Evolutionary conservation across 2,329 filamentous ascomycete species (phyloP), one percentile per base, ranked within the genome.

Genomic region (Aspergillus calidoustus): DNA sequence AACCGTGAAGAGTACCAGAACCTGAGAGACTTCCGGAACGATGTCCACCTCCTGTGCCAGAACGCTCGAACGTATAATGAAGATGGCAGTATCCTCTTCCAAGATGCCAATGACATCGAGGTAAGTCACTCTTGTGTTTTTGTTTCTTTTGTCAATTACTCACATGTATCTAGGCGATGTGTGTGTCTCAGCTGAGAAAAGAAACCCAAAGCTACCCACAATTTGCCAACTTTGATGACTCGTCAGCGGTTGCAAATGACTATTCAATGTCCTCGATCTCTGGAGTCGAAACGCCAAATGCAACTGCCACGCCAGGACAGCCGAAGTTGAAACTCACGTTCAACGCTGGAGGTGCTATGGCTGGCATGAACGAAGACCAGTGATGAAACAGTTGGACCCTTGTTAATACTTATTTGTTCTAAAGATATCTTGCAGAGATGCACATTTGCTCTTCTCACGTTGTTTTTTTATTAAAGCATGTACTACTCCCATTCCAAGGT

Each of bases 1-100:
- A 97, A 97, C 82, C 94, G 92, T 78, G 92, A 96, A 73, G 92
- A 97, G 74, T 99, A 99, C 77, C 87, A 87, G 69, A 90, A 86
- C 71, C 79, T 97, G 63, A 88, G 86, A 73, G 91, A 93, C 69
- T 87, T 99, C 84, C 86, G 88, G 59, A 87, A 86, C 68, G 96
- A 99, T 73, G 89, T 99, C 65, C 87, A 88, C 54, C 80, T 94
- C 65, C 86, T 99, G 78, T 95, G 93, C 76, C 88, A 86, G 74
- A 99, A 99, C 77, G 97, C 94, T 67, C 87, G 92, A 76, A 95
- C 91, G 3, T 99, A 96, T 83, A 99, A 99, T 72, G 96, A 99
- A 78, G 95, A 98, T 74, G 91, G 90, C 61, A 97, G 93, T 77
- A 83, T 96, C 70, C 85, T 99, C 57, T 98, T 93, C 80, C 86